Conservation (phyloP, 2,329 filamentous ascomycete species). For the Elsinoe ampelina region DNA sequence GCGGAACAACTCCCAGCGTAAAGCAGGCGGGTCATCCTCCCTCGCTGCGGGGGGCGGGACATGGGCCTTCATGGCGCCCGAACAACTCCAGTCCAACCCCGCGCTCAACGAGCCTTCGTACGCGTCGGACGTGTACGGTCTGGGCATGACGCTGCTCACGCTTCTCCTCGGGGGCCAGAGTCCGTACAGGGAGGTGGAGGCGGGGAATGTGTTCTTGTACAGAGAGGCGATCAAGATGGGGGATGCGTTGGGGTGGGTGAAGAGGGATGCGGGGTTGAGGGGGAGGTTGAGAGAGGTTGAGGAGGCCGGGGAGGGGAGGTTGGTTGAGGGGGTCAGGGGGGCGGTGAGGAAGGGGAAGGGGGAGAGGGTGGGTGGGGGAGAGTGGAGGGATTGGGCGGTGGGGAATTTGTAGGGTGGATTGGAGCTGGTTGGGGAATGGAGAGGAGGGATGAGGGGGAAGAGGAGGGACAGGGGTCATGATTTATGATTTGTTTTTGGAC, state of each 20-base stretch:
- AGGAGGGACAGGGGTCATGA: constrained; percentile 14
- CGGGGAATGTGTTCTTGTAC: constrained; percentile 33
- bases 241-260: constrained; percentile 32
- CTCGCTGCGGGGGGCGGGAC: constrained; percentile 33
- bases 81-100: constrained; percentile 25
- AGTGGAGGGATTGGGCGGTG: constrained; percentile 25
- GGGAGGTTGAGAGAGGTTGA: constrained; percentile 27
- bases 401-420: not conserved
- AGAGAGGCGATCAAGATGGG: constrained; percentile 37
- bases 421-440: not conserved
- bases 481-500: constrained; percentile 9
- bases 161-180: constrained; percentile 32
- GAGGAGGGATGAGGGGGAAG: constrained; percentile 23
- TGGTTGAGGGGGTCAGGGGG: constrained; percentile 30
- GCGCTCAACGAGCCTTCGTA: constrained; percentile 25
- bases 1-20: constrained; percentile 4
- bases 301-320: constrained; percentile 21
- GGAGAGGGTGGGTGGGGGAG: constrained; percentile 22
- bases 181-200: constrained; percentile 32
- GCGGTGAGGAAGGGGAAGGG: constrained; percentile 31
- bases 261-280: constrained; percentile 27
- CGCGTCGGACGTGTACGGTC: constrained; percentile 35
- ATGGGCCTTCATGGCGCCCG: constrained; percentile 36
- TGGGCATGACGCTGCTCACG: constrained; percentile 37
- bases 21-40: not conserved